These are phyloP conservation scores for Tolypocladium inflatum DNA, from an alignment of 2,329 filamentous ascomycete genomes.

Conservation along the genomic window DNA sequence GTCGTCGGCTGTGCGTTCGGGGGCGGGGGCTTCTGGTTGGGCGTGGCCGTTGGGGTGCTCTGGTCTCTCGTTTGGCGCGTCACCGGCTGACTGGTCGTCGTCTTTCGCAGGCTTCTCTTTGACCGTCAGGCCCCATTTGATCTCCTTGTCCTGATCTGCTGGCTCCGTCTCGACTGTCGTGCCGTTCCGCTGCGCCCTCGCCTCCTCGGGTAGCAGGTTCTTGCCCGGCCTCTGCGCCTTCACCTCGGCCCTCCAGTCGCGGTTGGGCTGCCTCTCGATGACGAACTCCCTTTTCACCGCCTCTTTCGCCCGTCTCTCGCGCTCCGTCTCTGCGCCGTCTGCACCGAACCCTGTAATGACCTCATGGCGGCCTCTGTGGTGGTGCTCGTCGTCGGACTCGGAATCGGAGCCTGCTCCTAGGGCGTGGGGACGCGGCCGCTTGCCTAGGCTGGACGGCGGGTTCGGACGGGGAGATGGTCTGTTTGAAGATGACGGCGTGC, in stretches of 20 bases:
- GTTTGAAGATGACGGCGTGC: constrained; percentile 17
- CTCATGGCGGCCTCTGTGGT: constrained; percentile 26
- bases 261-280: constrained; percentile 49
- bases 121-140: constrained; percentile 46
- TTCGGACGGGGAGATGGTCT: constrained; percentile 17
- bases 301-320: constrained; percentile 16
- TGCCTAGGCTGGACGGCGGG: constrained; percentile 36
- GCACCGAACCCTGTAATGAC: constrained; percentile 40
- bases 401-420: constrained; percentile 33
- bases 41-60: background rate
- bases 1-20: constrained; percentile 26
- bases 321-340: constrained; percentile 32
- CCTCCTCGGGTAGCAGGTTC: constrained; percentile 50
- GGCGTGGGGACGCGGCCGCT: constrained; percentile 34
- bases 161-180: constrained; percentile 20
- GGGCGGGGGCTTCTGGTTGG: background rate
- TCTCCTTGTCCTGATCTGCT: constrained; percentile 38
- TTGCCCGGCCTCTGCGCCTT: constrained; percentile 37
- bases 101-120: constrained; percentile 41
- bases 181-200: constrained; percentile 31
- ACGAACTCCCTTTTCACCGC: constrained; percentile 34
- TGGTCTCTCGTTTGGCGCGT: background rate
- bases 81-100: constrained; percentile 3
- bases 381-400: constrained; percentile 25
- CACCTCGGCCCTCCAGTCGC: constrained; percentile 51